Conservation (phyloP, 805 yeast species). For the Clavispora santaluciae region DNA sequence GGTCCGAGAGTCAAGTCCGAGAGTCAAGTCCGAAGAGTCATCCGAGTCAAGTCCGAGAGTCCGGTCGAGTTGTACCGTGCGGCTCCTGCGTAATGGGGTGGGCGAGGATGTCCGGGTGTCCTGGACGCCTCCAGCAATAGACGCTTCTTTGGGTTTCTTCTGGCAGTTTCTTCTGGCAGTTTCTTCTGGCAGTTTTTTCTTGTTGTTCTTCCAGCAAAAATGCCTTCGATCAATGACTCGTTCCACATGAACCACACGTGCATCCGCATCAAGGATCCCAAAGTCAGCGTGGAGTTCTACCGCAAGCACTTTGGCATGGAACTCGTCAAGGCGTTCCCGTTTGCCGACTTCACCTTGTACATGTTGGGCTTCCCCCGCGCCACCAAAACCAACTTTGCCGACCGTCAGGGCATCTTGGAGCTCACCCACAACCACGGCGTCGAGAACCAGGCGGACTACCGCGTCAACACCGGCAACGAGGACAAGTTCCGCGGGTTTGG, state of each 20-base stretch:
- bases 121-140: no score
- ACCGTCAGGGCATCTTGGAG: slow-evolving; percentile 70
- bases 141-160: no score
- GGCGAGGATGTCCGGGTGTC: no score
- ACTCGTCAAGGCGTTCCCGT: slow-evolving; percentile 46
- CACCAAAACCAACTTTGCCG: slow-evolving; percentile 39
- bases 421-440: slow-evolving; percentile 77
- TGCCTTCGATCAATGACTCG: slow-evolving; percentile 31
- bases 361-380: slow-evolving; percentile 56
- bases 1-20: no score
- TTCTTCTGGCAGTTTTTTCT: no score
- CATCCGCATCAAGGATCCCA: slow-evolving; percentile 79
- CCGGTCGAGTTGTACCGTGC: no score
- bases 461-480: slow-evolving; percentile 73
- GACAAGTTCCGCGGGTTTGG: slow-evolving; percentile 91
- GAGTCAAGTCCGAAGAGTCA: no score
- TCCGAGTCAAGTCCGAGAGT: no score
- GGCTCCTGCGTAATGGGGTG: no score
- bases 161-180: no score
- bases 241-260: slow-evolving; percentile 63
- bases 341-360: slow-evolving; percentile 59
- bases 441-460: slow-evolving; percentile 52
- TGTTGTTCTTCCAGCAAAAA: no score
- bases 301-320: slow-evolving; percentile 69
- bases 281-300: slow-evolving; percentile 68